These are phyloP conservation scores for Russula dissimulans DNA, from an alignment of 768 basidiomycete species.

Conservation along the genomic window DNA sequence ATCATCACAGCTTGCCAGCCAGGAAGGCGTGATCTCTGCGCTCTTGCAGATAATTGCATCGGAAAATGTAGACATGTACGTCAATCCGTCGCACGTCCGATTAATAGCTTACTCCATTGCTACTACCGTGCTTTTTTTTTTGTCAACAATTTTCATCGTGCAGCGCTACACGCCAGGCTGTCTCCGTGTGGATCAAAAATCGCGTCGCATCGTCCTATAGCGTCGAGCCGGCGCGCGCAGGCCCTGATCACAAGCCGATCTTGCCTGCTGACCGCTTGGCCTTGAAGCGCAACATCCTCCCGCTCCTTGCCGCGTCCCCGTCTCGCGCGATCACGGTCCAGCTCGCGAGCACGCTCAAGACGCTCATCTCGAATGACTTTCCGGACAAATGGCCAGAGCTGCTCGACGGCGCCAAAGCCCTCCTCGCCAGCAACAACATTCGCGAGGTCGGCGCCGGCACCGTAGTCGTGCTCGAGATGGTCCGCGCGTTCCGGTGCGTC, in stretches of 20 bases:
- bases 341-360: conserved; percentile 64
- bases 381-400: conserved; percentile 67
- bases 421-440: conserved; percentile 56
- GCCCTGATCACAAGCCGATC: conserved; percentile 57
- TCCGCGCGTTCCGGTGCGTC: conserved; percentile 63
- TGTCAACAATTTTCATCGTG: background rate
- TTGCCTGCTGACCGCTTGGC: conserved; percentile 59
- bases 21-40: conserved; percentile 78
- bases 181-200: conserved; percentile 86
- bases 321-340: conserved; percentile 65
- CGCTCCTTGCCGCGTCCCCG: conserved; percentile 58
- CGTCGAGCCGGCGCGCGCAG: conserved; percentile 35
- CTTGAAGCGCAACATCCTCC: conserved; percentile 60
- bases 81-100: conserved; percentile 17
- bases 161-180: conserved; percentile 77
- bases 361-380: conserved; percentile 67
- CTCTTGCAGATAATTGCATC: conserved; percentile 78
- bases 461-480: conserved; percentile 65
- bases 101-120: background rate
- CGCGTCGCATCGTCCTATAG: conserved; percentile 64
- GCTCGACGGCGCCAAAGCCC: conserved; percentile 52
- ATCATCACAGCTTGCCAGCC: conserved; percentile 50
- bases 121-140: conserved; percentile 6
- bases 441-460: conserved; percentile 75
- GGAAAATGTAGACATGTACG: conserved; percentile 69